Evolutionary conservation across 2,329 filamentous ascomycete genomes (phyloP).

Genomic region (Verticillium nonalfalfae): DNA sequence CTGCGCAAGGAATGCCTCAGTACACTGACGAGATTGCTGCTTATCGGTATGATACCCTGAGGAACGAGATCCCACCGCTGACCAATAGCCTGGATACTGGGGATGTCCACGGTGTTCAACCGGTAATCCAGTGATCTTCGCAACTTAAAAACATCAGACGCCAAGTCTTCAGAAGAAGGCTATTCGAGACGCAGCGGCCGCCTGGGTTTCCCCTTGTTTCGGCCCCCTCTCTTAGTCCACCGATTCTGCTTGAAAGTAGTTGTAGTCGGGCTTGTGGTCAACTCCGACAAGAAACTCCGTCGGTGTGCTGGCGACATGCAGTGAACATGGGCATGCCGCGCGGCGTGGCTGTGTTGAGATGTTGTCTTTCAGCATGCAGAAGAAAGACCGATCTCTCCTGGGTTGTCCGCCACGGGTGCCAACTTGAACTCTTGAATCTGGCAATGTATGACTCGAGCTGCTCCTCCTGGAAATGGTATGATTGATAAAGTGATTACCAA

Average conservation of each 20-base stretch:
- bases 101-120: neutral
- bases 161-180: neutral
- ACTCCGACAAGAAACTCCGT: neutral
- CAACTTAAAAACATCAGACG: neutral
- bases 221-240: neutral
- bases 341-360: neutral
- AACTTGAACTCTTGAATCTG: no score
- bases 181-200: neutral
- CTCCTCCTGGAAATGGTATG: no score
- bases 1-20: neutral
- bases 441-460: no score
- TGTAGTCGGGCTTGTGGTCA: neutral
- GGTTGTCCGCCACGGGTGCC: no score
- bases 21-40: neutral
- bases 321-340: neutral
- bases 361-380: no score
- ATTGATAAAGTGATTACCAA: no score
- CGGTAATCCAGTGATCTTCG: neutral
- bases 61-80: neutral
- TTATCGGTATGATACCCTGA: neutral
- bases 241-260: neutral
- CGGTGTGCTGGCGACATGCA: neutral
- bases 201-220: neutral
- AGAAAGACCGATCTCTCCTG: no score
- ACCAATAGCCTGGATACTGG: neutral